Base-by-base conservation (phyloP, 2,329 filamentous ascomycete species). In the Diaporthe batatas region DNA sequence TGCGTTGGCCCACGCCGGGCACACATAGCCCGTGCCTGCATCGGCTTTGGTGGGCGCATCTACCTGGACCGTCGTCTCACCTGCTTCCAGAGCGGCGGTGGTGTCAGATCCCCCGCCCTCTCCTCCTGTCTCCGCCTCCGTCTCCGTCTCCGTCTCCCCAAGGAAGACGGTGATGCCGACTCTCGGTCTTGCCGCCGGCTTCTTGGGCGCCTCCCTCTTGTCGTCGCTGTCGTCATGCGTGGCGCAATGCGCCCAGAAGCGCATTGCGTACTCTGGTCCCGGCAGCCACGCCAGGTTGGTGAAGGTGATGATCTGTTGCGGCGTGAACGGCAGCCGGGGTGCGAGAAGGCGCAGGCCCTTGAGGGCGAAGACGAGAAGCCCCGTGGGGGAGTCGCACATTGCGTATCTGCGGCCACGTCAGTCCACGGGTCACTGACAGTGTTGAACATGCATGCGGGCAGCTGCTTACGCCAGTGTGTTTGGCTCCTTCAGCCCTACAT, bases 241-340 rank as follows among this genome's bases (percentile, higher is more conserved):
- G 21, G 81, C 79, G 51, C 84, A 86, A 47, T 84, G 79, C 8
- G 87, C 83, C 87, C 86, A 89, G 71, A 87, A 91, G 34, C 90
- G 83, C 76, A 92, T 80, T 3, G 86, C 86, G 1, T 86, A 86
- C 77, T 93, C 91, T 0, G 90, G 90, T 0, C 91, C 91, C 0
- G 91, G 91, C 0, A 93, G 80, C 91, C 91, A 93, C 29, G 90
- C 87, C 36, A 92, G 81, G 78, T 89, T 87, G 1, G 89, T 87
- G 76, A 91, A 83, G 23, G 89, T 89, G 72, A 93, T 84, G 32
- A 93, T 83, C 70, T 92, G 89, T 18, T 84, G 82, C 4, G 83
- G 81, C 2, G 84, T 83, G 67, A 89, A 83, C 21, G 82, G 81
- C 71, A 83, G 81, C 6, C 75, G 79, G 0, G 84, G 82, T 3